Evolutionary conservation across 2,329 filamentous ascomycete species (phyloP).

Genomic region (Penicillium italicum): DNA sequence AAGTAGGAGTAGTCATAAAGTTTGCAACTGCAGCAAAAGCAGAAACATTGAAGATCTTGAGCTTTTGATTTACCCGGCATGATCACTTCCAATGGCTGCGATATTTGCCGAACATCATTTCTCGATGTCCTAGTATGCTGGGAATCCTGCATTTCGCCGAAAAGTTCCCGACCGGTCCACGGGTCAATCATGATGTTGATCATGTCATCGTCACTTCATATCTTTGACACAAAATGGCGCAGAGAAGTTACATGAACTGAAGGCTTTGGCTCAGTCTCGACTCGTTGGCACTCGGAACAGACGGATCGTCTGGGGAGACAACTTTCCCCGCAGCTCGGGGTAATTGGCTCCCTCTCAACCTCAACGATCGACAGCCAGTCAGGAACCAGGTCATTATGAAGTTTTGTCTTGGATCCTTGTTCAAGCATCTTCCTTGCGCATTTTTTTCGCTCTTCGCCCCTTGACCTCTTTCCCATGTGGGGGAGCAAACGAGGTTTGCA

Average conservation of each 20-base stretch:
- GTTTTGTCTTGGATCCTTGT: not conserved
- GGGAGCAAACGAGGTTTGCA: not conserved
- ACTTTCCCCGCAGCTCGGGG: slow-evolving; percentile 20
- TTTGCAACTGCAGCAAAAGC: not conserved
- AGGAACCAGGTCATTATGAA: not conserved
- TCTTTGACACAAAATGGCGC: not conserved
- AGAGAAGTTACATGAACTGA: slow-evolving; percentile 4
- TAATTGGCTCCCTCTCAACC: slow-evolving; percentile 6
- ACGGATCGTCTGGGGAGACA: slow-evolving; percentile 7
- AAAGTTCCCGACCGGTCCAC: not conserved
- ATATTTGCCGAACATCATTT: not conserved
- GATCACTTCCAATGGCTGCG: not conserved
- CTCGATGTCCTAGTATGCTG: not conserved
- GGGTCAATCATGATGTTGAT: not conserved
- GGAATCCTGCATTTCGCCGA: not conserved
- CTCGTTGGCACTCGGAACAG: not conserved
- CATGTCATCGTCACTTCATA: not conserved
- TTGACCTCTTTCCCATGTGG: not conserved
- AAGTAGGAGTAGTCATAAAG: not conserved
- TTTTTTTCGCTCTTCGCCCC: not conserved
- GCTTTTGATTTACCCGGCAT: not conserved
- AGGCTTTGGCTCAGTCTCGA: not conserved
- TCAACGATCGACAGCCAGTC: slow-evolving; percentile 16
- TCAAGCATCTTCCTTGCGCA: slow-evolving; percentile 1
- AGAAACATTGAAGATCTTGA: not conserved